Conservation (phyloP, 2,329 filamentous ascomycete genomes). For the Sporothrix euskadiensis region DNA sequence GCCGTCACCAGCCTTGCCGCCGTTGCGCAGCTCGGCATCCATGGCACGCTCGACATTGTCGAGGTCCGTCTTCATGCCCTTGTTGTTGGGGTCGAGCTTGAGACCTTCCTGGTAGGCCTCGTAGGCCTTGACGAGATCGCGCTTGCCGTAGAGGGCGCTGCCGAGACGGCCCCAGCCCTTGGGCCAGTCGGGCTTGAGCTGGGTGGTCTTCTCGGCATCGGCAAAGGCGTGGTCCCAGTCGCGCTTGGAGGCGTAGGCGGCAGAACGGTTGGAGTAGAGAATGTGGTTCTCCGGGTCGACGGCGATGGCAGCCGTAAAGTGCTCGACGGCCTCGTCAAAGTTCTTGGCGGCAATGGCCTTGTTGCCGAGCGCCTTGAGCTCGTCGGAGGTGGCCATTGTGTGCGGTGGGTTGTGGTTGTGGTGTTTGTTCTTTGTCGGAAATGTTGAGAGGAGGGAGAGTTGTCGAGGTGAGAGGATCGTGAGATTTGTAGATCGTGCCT, state of each 20-base stretch:
- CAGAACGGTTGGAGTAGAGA: constrained; percentile 96
- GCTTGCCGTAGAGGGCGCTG: constrained; percentile 81
- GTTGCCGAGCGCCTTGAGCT: constrained; percentile 97
- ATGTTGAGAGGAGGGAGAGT: background rate
- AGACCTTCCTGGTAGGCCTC: constrained; percentile 94
- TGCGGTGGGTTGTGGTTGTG: background rate
- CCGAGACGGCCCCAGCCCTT: constrained; percentile 96
- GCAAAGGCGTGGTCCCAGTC: constrained; percentile 81
- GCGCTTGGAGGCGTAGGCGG: constrained; percentile 81
- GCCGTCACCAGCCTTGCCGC: constrained; percentile 55
- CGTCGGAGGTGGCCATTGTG: constrained; percentile 63
- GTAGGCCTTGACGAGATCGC: constrained; percentile 79
- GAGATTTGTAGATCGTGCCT: background rate
- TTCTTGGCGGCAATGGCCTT: constrained; percentile 98
- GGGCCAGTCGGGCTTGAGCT: constrained; percentile 96
- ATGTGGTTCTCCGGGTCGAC: constrained; percentile 90
- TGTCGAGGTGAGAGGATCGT: background rate
- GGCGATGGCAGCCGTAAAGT: constrained; percentile 91
- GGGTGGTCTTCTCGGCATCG: constrained; percentile 89
- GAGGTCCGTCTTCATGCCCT: constrained; percentile 86
- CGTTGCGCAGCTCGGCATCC: constrained; percentile 59
- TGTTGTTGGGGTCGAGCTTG: constrained; percentile 87
- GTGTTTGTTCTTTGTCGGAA: too few species aligned
- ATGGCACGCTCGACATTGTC: constrained; percentile 85
- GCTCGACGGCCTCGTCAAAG: constrained; percentile 89